Percentiles rank a stretch among this genome's conserved stretches.
phyloP scores from a whole-genome alignment of 73 alveolate genomes.

The Uronychia setigera region DNA sequence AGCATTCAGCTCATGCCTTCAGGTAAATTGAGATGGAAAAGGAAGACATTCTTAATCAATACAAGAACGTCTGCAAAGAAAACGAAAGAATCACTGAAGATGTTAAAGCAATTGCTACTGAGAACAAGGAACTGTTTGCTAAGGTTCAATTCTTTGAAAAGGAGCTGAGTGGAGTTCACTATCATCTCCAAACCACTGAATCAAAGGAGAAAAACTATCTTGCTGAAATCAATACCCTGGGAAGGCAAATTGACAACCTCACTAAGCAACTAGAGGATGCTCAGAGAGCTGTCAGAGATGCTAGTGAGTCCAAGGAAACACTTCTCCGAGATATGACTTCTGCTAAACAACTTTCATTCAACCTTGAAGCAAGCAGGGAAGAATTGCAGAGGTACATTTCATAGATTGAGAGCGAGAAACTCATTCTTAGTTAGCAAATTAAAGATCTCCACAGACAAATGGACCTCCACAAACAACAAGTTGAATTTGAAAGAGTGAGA shows the following conservation, averaged over 20 bases:
- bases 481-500: constrained; percentile 55
- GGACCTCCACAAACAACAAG: constrained; percentile 33
- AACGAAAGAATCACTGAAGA: constrained; percentile 60
- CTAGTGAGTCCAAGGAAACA: constrained; percentile 22
- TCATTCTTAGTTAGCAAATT: constrained; percentile 7
- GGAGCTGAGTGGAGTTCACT: constrained; percentile 41
- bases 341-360: constrained; percentile 31
- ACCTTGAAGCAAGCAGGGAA: constrained; percentile 40
- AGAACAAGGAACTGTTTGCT: constrained; percentile 31
- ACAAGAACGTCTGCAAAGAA: constrained; percentile 61
- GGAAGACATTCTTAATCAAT: constrained; percentile 51
- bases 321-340: constrained; percentile 26
- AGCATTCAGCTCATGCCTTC: constrained; percentile 30
- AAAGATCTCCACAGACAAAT: constrained; percentile 15
- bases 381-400: constrained; percentile 35
- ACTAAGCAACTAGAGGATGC: constrained; percentile 51
- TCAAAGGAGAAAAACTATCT: constrained; percentile 13
- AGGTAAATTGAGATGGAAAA: constrained; percentile 64
- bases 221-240: constrained; percentile 55
- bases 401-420: constrained; percentile 38
- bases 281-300: constrained; percentile 26
- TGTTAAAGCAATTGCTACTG: constrained; percentile 8
- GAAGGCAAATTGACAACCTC: constrained; percentile 61
- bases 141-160: constrained; percentile 43
- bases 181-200: constrained; percentile 22